Base-by-base conservation (phyloP, 108 stramenopile genomes). In the Skeletonema grethae region DNA sequence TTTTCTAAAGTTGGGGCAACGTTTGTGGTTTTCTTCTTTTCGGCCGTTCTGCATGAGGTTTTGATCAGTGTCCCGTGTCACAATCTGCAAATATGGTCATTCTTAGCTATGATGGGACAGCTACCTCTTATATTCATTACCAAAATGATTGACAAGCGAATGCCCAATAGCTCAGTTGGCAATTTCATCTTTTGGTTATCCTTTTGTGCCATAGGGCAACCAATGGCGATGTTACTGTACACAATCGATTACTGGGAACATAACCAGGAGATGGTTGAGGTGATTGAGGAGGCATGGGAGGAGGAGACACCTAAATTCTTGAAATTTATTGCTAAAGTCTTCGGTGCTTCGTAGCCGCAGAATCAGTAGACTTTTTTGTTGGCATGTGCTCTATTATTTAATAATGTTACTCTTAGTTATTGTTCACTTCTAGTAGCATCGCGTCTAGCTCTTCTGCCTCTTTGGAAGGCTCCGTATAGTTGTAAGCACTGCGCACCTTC, bases 21-120 rank as follows among this genome's bases (percentile, higher is more conserved):
- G 5, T 85, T 92, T 60, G 78, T 91, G 10, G 95, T 95, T 18
- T 98, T 98, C 73, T 73, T 96, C 30, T 39, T 98, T 25, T 96
- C 95, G 0, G 98, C 98, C 5, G 69, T 97, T 7, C 38, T 97
- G 58, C 98, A 98, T 69, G 98, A 98, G 69, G 63, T 97, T n/a
- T 36, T 97, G 39, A 84, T 97, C 7, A 87, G 85, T 29, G 84
- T 96, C 31, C 96, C 97, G 4, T 97, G 93, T 76, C 94, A 95
- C 65, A 89, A 90, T 72, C 46, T 95, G 18, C 82, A 87, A 15
- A 70, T 72, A 1, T 95, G 87, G 83, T 84, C 89, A 7, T 97
- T 97, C 69, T 35, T 95, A 2, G 97, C 96, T 50, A 98, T 98
- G 97, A 88, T 97, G 87, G 82, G 86, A 8, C 97, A 98, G 63